Percentiles rank a stretch among this genome's conserved stretches.
These are phyloP conservation scores for Candida sonorensis DNA, from an alignment of 805 yeast genomes.

Conservation along the genomic window DNA sequence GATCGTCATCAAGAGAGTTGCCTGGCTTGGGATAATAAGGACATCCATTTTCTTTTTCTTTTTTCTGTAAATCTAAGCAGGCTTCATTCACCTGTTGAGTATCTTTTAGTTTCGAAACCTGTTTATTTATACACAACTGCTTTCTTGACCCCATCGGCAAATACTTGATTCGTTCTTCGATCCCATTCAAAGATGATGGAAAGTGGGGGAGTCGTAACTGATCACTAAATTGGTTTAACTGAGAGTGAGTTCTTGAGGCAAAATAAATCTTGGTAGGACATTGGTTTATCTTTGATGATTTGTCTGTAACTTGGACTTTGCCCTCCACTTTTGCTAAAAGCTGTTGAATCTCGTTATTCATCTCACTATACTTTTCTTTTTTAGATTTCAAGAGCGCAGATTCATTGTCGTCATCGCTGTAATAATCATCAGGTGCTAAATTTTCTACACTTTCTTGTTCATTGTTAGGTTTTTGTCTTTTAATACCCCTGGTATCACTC, in stretches of 20 bases:
- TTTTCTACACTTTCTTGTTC: constrained; percentile 6
- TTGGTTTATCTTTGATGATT: constrained; percentile 16
- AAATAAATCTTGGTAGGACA: constrained; percentile 50
- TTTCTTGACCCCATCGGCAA: constrained; percentile 76
- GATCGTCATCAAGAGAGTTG: constrained; percentile 25
- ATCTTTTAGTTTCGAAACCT: constrained; percentile 43
- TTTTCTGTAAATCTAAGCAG: constrained; percentile 63
- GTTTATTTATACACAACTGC: constrained; percentile 73
- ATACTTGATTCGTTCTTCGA: constrained; percentile 53
- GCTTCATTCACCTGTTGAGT: constrained; percentile 66
- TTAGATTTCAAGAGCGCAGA: constrained; percentile 14
- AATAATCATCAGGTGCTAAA: constrained; percentile 31
- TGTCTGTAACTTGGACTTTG: constrained; percentile 14
- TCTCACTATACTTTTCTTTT: constrained; percentile 24
- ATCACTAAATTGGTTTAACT: constrained; percentile 68
- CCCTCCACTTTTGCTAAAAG: constrained; percentile 39
- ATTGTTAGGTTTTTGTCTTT: constrained; percentile 1
- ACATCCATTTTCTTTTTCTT: constrained; percentile 27
- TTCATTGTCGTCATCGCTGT: constrained; percentile 35
- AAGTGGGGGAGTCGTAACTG: constrained; percentile 61
- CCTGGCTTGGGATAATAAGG: constrained; percentile 32
- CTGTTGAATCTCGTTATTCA: constrained; percentile 41
- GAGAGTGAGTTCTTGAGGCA: constrained; percentile 89
- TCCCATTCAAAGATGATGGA: constrained; percentile 47
- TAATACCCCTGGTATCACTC: constrained; percentile 17